Base-by-base conservation (phyloP, 116 monocot genomes). In the Thalassia testudinum region DNA sequence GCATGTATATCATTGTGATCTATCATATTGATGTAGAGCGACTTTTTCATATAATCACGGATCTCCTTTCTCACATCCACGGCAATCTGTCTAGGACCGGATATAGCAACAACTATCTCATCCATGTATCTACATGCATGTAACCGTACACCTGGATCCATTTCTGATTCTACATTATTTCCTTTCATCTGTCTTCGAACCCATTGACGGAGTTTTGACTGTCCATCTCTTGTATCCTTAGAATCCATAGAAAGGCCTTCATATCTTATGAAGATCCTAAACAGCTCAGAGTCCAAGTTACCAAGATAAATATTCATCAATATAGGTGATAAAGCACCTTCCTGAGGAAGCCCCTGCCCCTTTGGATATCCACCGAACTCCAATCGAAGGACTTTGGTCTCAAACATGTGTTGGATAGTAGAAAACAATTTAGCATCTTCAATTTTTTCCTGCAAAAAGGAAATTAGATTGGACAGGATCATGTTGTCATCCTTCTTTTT, bases 251-350 rank as follows among this genome's bases (percentile, higher is more conserved):
- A 2, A 49, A 87, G 57, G 21, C 70, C 84, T 78, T 95, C 95
- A 57, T 87, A 74, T 62, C 66, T 76, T 85, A 95, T 72, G 60
- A 61, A 75, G 34, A 95, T 66, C 42, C 67, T 71, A 29, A 81
- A 68, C 15, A 87, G 37, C 55, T 93, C 84, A 27, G 57, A 68
- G 28, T 93, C 93, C 29, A 95, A 70, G 21, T 47, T 65, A 51
- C 72, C 66, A 19, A 87, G 83, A 74, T 95, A 95, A 44, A 95
- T 85, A 54, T 95, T 95, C 78, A 81, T 95, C 57, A 95, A 58
- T 44, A 95, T 75, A 47, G 95, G 83, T 13, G 95, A 87, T 19
- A 95, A 70, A 40, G 69, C 65, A 40, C 95, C 95, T 72, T 95
- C 95, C 61, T 95, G 95, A 37, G 88, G 95, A 67, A 87, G 81